A percentile compares a stretch with the other conserved stretches of the same genome.
Evolutionary conservation across 352 stramenopile genomes (phyloP).

Genomic region (Pythium pyrilobum): DNA sequence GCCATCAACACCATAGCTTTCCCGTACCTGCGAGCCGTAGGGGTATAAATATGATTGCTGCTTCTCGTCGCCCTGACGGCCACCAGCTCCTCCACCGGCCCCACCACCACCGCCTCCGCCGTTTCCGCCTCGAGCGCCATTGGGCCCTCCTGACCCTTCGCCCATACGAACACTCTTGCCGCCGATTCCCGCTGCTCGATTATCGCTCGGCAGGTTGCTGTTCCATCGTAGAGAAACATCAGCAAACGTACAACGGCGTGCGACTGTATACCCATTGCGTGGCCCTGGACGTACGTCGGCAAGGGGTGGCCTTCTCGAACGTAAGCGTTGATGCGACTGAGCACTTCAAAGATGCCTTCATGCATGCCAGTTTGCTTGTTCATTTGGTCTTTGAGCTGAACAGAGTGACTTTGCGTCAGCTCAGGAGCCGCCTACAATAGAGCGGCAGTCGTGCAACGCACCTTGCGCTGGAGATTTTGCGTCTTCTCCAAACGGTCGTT

Average conservation of each 20-base stretch:
- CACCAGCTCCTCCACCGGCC: slow-evolving; percentile 26
- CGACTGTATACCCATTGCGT: neutral
- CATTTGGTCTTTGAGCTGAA: slow-evolving; percentile 86
- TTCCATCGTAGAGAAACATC: too few species aligned
- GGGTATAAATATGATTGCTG: slow-evolving; percentile 81
- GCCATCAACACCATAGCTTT: neutral
- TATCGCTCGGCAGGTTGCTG: slow-evolving; percentile 83
- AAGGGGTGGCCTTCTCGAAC: slow-evolving; percentile 69
- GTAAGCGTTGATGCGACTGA: slow-evolving; percentile 75
- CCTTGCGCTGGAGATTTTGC: slow-evolving; percentile 75
- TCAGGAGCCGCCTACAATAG: neutral
- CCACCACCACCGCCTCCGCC: slow-evolving; percentile 16
- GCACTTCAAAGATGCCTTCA: slow-evolving; percentile 82
- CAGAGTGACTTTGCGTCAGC: too few species aligned
- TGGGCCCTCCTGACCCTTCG: slow-evolving; percentile 27
- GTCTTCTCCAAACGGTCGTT: slow-evolving; percentile 74
- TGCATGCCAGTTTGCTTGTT: slow-evolving; percentile 82
- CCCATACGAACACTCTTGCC: slow-evolving; percentile 52
- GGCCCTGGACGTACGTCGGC: slow-evolving; percentile 32
- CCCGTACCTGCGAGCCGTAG: slow-evolving; percentile 55
- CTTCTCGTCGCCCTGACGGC: slow-evolving; percentile 52
- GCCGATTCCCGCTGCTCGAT: slow-evolving; percentile 69
- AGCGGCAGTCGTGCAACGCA: slow-evolving; percentile 4
- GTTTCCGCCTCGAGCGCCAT: slow-evolving; percentile 32
- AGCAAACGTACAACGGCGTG: neutral